Conservation (phyloP, 495 filamentous ascomycete species). For the Penicillium roqueforti region DNA sequence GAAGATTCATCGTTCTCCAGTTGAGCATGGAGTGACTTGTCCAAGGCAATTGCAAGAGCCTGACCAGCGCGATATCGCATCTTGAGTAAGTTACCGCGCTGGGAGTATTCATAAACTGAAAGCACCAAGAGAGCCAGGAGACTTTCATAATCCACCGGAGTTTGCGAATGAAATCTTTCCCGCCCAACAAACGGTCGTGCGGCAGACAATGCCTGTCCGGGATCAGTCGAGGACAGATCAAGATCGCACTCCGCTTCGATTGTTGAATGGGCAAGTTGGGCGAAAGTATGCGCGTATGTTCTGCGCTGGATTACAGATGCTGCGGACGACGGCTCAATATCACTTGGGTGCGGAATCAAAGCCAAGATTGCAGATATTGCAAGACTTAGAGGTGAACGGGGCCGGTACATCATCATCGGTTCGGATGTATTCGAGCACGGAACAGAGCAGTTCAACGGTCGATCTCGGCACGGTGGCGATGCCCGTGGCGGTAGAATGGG, state of each 20-base stretch:
- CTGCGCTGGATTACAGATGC: constrained; percentile 48
- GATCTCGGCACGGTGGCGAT: constrained; percentile 38
- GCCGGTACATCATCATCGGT: constrained; percentile 37
- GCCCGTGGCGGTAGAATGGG: constrained; percentile 54
- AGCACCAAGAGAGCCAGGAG: constrained; percentile 54
- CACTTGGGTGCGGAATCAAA: constrained; percentile 51
- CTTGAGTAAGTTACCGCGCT: constrained; percentile 58
- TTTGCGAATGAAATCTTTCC: constrained; percentile 47
- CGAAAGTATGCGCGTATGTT: constrained; percentile 51
- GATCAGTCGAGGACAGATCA: constrained; percentile 49
- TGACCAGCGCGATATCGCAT: constrained; percentile 57
- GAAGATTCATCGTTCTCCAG: constrained; percentile 45
- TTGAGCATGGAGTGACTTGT: constrained; percentile 47
- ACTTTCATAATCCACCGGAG: constrained; percentile 51
- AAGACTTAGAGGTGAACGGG: constrained; percentile 51
- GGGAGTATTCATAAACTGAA: constrained; percentile 57
- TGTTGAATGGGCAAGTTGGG: constrained; percentile 49
- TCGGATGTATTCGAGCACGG: constrained; percentile 41
- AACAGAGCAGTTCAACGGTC: constrained; percentile 41
- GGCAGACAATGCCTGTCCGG: constrained; percentile 48
- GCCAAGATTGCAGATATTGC: constrained; percentile 54
- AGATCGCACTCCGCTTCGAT: constrained; percentile 56
- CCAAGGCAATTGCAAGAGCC: constrained; percentile 51
- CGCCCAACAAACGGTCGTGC: constrained; percentile 40
- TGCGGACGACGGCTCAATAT: constrained; percentile 41